These are phyloP conservation scores for Cladosporium sp. DNA, from an alignment of 2,329 filamentous ascomycete species.

Conservation along the genomic window DNA sequence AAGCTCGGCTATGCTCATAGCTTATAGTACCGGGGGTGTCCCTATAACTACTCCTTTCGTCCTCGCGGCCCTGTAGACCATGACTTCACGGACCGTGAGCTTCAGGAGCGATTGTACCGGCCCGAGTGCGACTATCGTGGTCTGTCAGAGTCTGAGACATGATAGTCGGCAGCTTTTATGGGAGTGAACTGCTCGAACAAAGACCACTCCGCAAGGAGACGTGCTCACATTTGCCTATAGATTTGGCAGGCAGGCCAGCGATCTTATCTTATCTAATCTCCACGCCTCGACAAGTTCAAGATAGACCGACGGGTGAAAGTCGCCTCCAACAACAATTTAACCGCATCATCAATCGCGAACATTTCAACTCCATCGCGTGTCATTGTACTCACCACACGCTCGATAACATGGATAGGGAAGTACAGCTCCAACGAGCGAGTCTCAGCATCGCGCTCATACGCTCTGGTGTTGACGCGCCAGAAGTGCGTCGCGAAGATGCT, in stretches of 20 bases:
- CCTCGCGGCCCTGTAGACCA: too few relatives aligned
- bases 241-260: background rate
- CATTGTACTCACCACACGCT: background rate
- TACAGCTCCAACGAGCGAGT: background rate
- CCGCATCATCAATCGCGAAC: background rate
- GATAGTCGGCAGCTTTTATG: background rate
- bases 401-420: background rate
- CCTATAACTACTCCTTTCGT: background rate
- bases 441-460: slow-evolving; percentile 17
- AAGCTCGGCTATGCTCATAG: background rate
- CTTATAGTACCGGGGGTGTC: background rate
- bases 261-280: background rate
- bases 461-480: slow-evolving; percentile 9
- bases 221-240: background rate
- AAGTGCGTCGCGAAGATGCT: slow-evolving; percentile 14
- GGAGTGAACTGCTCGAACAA: background rate
- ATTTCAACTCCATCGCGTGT: background rate
- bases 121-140: background rate
- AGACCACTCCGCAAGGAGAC: background rate
- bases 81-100: background rate
- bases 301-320: background rate
- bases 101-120: background rate
- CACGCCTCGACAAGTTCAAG: background rate
- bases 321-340: background rate
- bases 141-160: too few relatives aligned